phyloP scores from a whole-genome alignment of 306 rosid genomes.

The Vigna mungo region DNA sequence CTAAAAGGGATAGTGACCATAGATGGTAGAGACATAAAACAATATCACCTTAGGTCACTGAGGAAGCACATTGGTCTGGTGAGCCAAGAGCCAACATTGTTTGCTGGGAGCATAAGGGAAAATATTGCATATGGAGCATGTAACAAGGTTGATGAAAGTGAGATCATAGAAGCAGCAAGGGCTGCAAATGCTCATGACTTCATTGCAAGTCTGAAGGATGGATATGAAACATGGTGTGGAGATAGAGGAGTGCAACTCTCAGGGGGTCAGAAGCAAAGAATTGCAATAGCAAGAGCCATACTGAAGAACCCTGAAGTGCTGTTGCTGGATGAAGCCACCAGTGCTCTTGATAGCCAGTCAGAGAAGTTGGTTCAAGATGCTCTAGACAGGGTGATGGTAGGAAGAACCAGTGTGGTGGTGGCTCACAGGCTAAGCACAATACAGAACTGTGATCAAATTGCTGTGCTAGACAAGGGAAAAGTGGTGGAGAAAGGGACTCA shows the following conservation, averaged over 20 bases:
- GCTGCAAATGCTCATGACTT: conserved; percentile 90
- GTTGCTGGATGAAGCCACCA: conserved; percentile 84
- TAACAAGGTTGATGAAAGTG: conserved; percentile 54
- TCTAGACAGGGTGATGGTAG: conserved; percentile 79
- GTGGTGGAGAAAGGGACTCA: conserved; percentile 86
- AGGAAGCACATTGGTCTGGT: conserved; percentile 82
- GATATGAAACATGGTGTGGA: conserved; percentile 83
- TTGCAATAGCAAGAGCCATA: conserved; percentile 90
- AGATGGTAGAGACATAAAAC: conserved; percentile 71
- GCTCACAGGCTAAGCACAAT: conserved; percentile 91
- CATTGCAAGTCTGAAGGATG: conserved; percentile 71
- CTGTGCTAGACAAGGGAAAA: conserved; percentile 80
- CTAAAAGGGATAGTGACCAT: conserved; percentile 58
- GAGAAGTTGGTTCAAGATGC: conserved; percentile 90
- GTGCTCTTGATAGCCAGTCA: conserved; percentile 85
- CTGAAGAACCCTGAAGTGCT: conserved; percentile 69
- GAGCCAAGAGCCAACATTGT: conserved; percentile 84
- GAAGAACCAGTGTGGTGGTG: conserved; percentile 94
- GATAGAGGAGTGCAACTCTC: conserved; percentile 82
- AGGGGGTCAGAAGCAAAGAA: conserved; percentile 93
- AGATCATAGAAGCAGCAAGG: conserved; percentile 73
- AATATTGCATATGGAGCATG: conserved; percentile 71
- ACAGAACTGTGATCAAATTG: conserved; percentile 71
- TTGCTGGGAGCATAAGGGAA: conserved; percentile 76
- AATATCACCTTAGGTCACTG: conserved; percentile 61